Evolutionary conservation across 345 rosid genomes (phyloP), one percentile per base, ranked within the genome.

Genomic region (Linum lewisii): DNA sequence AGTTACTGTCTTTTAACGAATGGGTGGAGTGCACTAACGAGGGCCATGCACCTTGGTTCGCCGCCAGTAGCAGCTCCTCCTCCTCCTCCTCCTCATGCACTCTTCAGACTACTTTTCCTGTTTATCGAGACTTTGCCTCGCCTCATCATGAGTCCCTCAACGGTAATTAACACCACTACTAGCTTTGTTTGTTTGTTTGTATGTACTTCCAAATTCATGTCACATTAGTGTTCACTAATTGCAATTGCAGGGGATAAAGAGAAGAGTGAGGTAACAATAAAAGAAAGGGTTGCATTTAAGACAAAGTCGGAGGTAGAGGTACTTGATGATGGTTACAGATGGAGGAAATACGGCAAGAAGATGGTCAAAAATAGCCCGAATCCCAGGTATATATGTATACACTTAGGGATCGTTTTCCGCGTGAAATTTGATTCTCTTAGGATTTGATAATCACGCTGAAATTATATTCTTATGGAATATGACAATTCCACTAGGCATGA

Each of bases 301-400:
- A 89, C 95, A 19, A 69, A 69, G 66, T 85, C 99, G 0, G 94
- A 82, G 15, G 74, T 89, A 10, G 99, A 93, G 68, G 78, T 87
- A 63, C 76, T 93, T 21, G 90, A 85, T 57, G 99, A 93, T 29
- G 99, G 99, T 1, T 93, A 61, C 80, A 93, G 69, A 72, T 93
- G 99, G 99, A 83, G 97, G 69, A 93, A 93, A 66, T 93, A 93
- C 59, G 99, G 99, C 26, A 93, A 89, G 85, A 93, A 93, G 76
- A 85, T 82, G 94, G 97, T 93, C 34, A 93, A 89, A 73, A 81
- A 87, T 77, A 89, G 90, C 69, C 87, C 95, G 2, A 75, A 93
- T 58, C 99, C 97, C 8, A 93, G 99, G 98, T 92, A 75, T 20
- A 20, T 26, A n/a, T n/a, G n/a, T n/a, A n/a, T 16, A 7, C 21